Evolutionary conservation across 2,329 filamentous ascomycete genomes (phyloP).

Genomic region (Colletotrichum lini): DNA sequence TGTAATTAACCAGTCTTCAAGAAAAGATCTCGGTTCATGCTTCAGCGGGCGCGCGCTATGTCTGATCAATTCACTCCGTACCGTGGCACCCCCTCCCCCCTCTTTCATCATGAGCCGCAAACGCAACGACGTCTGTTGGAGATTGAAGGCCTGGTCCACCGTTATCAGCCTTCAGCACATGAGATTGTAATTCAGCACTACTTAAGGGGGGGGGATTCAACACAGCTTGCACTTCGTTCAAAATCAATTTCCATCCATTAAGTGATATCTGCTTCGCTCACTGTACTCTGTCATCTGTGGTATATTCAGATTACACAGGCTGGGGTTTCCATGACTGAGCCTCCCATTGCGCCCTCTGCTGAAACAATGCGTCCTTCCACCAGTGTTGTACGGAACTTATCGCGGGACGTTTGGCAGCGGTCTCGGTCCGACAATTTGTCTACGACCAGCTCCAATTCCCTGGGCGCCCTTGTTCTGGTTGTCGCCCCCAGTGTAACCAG

Average conservation of each 20-base stretch:
- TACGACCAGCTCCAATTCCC: constrained; percentile 78
- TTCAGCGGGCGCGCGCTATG: no score
- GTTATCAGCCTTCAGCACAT: no score
- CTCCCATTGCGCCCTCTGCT: constrained; percentile 9
- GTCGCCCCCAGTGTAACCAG: constrained; percentile 82
- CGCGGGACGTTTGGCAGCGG: constrained; percentile 65
- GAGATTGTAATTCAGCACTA: no score
- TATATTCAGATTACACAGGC: not conserved
- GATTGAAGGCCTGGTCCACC: no score
- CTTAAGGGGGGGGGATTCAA: no score
- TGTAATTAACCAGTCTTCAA: no score
- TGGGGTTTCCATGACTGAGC: not conserved
- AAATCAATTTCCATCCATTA: constrained; percentile 1
- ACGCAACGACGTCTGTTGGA: no score
- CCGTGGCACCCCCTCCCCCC: no score
- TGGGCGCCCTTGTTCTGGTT: constrained; percentile 77
- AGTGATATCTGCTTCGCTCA: constrained; percentile 1
- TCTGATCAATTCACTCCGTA: no score
- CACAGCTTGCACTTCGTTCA: not conserved
- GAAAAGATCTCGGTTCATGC: no score
- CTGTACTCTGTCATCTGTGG: not conserved
- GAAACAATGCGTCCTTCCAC: not conserved
- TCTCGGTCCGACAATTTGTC: constrained; percentile 85
- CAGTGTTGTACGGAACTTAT: not conserved
- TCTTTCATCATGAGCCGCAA: no score